Evolutionary conservation across 2,329 filamentous ascomycete species (phyloP).

Genomic region (Aspergillus sp.): DNA sequence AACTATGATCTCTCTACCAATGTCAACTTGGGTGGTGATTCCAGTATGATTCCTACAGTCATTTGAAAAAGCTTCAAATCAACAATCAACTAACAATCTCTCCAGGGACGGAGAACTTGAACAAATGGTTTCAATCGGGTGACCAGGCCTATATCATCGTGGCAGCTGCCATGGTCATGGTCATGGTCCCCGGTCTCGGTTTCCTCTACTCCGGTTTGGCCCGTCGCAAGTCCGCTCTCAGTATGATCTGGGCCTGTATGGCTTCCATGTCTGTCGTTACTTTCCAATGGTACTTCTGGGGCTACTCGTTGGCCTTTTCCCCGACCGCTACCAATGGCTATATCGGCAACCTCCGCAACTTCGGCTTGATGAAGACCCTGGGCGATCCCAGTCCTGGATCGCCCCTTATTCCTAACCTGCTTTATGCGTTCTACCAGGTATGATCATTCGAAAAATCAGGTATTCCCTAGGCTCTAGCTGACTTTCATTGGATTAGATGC

Average conservation of each 20-base stretch:
- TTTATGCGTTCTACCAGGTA: conserved; percentile 93
- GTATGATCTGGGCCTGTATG: conserved; percentile 97
- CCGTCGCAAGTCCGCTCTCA: conserved; percentile 94
- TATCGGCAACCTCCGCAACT: conserved; percentile 86
- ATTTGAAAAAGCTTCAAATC: not conserved
- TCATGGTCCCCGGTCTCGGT: conserved; percentile 95
- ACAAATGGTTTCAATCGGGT: conserved; percentile 90
- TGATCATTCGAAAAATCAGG: conserved; percentile 8
- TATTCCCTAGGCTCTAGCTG: too few species aligned
- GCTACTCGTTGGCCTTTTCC: conserved; percentile 92
- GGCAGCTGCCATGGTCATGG: conserved; percentile 82
- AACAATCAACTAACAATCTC: conserved; percentile 9
- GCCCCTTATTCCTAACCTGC: conserved; percentile 78
- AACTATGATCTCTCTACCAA: conserved; percentile 47
- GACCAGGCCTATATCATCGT: conserved; percentile 94
- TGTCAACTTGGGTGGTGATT: conserved; percentile 65
- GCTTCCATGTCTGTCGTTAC: conserved; percentile 84
- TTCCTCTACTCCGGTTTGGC: conserved; percentile 97
- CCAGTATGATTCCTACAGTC: conserved; percentile 54
- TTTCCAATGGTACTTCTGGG: conserved; percentile 99
- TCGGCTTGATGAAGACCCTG: conserved; percentile 80
- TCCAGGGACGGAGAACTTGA: conserved; percentile 76
- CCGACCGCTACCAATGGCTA: conserved; percentile 75
- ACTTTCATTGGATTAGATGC: conserved; percentile 59
- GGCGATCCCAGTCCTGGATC: conserved; percentile 82